phyloP scores from a whole-genome alignment of 2,329 filamentous ascomycete genomes.

The Sclerotinia borealis region DNA sequence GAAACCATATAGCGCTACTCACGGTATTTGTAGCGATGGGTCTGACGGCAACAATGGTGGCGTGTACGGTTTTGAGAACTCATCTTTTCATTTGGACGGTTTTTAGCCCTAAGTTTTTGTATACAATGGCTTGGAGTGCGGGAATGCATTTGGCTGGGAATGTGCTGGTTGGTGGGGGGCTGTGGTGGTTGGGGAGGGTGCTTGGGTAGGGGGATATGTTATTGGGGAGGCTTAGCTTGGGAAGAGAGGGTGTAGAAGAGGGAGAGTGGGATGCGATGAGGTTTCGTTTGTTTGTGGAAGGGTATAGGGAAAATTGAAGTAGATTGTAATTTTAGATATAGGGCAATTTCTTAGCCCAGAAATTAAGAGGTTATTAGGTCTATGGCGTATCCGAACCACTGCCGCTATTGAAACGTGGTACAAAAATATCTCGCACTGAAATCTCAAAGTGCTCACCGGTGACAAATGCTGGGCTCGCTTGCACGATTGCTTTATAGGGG shows the following conservation, averaged over 20 bases:
- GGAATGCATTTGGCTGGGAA: slow-evolving; percentile 76
- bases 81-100: slow-evolving; percentile 99
- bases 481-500: too few species aligned
- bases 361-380: background rate
- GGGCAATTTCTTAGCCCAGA: background rate
- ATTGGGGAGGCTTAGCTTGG: background rate
- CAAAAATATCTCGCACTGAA: background rate
- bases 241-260: background rate
- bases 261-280: background rate
- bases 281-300: background rate
- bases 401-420: background rate
- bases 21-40: slow-evolving; percentile 65
- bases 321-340: background rate
- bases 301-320: background rate
- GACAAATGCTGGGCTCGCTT: background rate
- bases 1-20: slow-evolving; percentile 54
- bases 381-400: background rate
- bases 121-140: slow-evolving; percentile 80
- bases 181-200: slow-evolving; percentile 48
- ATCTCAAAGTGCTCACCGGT: background rate
- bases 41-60: slow-evolving; percentile 73
- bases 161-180: slow-evolving; percentile 51
- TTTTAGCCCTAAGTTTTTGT: slow-evolving; percentile 94
- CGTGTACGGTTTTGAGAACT: slow-evolving; percentile 75
- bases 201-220: slow-evolving; percentile 24